Base-by-base conservation (phyloP, 1,284 basidiomycete genomes). In the Cryptococcus sp. region DNA sequence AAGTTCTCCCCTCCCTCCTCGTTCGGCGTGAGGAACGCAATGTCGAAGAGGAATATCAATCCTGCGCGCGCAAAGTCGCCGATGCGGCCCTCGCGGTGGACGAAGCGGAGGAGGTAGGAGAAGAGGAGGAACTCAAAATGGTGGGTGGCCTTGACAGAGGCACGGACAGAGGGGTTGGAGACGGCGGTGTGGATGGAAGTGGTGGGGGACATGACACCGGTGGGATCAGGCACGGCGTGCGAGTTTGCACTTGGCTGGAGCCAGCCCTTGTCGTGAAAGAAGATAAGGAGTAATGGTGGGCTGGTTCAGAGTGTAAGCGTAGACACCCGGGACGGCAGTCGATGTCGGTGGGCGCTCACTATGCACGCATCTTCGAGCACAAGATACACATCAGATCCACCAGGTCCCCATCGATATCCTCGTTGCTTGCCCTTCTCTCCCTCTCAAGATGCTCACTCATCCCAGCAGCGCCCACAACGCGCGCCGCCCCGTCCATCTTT, bases 1-100 rank as follows among this genome's bases (percentile, higher is more conserved):
- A 72, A 55, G 33, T 64, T 67, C 18, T 68, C 68, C 1, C 64
- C 67, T 7, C 62, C 68, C 42, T 70, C 69, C n/a, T 68, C 70
- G 0, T 53, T 52, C 70, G 78, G 57, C 78, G 81, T 35, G 72
- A 74, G 11, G 85, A 94, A 92, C 3, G 91, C 91, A 39, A 97
- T 88, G 68, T 96, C 92, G 83, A 98, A 88, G 45, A 98, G 82
- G 75, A 95, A 92, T 15, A 95, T 79, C 36, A 98, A 78, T 8
- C 94, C 95, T 3, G 91, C 91, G 11, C 95, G 85, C 3, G 95
- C 92, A 69, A 91, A 90, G 72, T 97, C 93, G 15, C 95, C 95
- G 28, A 91, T 92, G 35, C 88, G 84, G 28, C 92, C 92, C 78
- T 98, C 94, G 52, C 93, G 85, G 71, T 98, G 95, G 20, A 93